Conservation (phyloP, 768 basidiomycete species). For the Suillus brevipes region DNA sequence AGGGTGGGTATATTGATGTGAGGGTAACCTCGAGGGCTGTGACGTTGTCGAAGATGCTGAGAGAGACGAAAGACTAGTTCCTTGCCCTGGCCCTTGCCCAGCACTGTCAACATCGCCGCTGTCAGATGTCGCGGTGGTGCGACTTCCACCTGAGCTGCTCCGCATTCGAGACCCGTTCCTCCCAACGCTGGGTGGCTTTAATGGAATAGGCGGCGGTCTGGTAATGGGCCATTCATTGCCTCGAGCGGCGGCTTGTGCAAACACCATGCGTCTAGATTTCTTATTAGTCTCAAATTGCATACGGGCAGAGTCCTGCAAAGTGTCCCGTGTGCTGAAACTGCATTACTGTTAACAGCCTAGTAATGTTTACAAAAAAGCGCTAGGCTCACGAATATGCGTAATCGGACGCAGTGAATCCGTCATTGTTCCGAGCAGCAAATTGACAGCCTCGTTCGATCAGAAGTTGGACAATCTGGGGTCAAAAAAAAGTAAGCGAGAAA, state of each 20-base stretch:
- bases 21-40: conserved; percentile 44
- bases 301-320: conserved; percentile 79
- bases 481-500: conserved; percentile 17
- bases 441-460: conserved; percentile 89
- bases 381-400: conserved; percentile 65
- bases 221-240: conserved; percentile 57
- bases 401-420: conserved; percentile 89
- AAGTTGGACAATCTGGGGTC: conserved; percentile 69
- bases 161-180: conserved; percentile 57
- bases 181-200: conserved; percentile 40
- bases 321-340: conserved; percentile 74
- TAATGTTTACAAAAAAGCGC: not conserved
- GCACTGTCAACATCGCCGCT: conserved; percentile 61
- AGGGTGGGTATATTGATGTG: conserved; percentile 40
- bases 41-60: conserved; percentile 64
- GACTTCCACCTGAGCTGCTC: conserved; percentile 80
- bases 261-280: conserved; percentile 68
- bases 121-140: conserved; percentile 74
- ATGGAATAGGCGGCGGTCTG: conserved; percentile 47
- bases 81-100: conserved; percentile 39
- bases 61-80: conserved; percentile 52
- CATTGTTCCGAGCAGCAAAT: conserved; percentile 80
- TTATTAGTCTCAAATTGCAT: conserved; percentile 78
- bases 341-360: conserved; percentile 10
- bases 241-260: conserved; percentile 69